Evolutionary conservation across 805 yeast genomes (phyloP), one percentile per base, ranked within the genome.

Genomic region (Metschnikowia shivogae): DNA sequence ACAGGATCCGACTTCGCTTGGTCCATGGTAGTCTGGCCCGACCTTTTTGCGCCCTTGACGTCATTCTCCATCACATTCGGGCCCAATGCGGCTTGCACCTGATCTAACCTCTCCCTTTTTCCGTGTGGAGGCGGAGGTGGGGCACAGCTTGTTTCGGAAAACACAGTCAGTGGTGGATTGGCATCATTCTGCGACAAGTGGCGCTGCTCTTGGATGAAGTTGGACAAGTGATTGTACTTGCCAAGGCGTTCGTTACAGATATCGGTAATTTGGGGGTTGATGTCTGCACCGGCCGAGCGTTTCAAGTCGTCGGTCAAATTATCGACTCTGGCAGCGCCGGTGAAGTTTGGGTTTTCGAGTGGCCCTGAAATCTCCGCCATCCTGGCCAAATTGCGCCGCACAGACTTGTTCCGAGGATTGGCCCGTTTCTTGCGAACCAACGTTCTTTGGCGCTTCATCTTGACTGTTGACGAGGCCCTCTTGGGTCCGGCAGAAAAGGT

Each of bases 341-440:
- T 61, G 22, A 44, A 35, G 19, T 33, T 42, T 0, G 72, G 71
- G 47, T 68, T 69, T n/a, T 52, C 60, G 2, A 52, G 33, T 0
- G 73, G 72, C 1, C 63, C 63, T 7, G 66, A 60, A 22, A 66
- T 65, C 13, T 31, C 28, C 9, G 44, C 43, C 8, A 33, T 7
- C 19, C 11, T 19, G 36, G 46, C 43, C 34, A 39, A 26, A 9
- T 33, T 11, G 27, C 37, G 43, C 27, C 32, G 36, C 8, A 39
- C 36, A n/a, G 27, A 17, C 11, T 27, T 30, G 13, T 33, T 33
- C 19, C 37, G 39, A 28, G 38, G 37, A 22, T 28, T 28, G 12
- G 35, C 14, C 27, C 42, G 34, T 11, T 26, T 28, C 36, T 43
- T 19, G 10, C 43, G 42, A 3, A 38, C 26, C n/a, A 42, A 38